A percentile compares a stretch with the other conserved stretches of the same genome.
Evolutionary conservation across 331 rosid species (phyloP).

Genomic region (Arachis monticola): DNA sequence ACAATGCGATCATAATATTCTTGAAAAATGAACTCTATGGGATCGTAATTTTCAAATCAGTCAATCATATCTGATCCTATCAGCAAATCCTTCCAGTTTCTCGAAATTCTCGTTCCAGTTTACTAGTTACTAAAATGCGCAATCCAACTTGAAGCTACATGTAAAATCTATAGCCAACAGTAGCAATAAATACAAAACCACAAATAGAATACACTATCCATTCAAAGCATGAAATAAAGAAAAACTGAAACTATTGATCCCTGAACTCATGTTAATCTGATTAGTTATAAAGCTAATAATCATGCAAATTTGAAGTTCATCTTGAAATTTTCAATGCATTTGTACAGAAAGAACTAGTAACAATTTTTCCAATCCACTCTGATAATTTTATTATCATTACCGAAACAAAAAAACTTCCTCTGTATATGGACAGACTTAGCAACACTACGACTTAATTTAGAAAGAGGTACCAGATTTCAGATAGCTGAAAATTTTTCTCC

Average conservation of each 20-base stretch:
- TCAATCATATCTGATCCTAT: background rate
- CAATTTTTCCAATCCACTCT: slow-evolving; percentile 15
- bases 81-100: slow-evolving; percentile 21
- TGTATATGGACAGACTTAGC: slow-evolving; percentile 13
- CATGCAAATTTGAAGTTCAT: slow-evolving; percentile 17
- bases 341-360: slow-evolving; percentile 18
- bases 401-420: slow-evolving; percentile 1
- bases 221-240: slow-evolving; percentile 22
- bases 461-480: slow-evolving; percentile 73
- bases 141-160: slow-evolving; percentile 19
- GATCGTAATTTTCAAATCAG: background rate
- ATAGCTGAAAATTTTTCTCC: slow-evolving; percentile 68
- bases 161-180: slow-evolving; percentile 16
- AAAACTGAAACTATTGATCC: slow-evolving; percentile 1
- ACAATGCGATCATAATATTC: slow-evolving; percentile 12
- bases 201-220: slow-evolving; percentile 1
- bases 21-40: slow-evolving; percentile 1
- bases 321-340: slow-evolving; percentile 8
- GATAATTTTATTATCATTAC: slow-evolving; percentile 19
- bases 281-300: slow-evolving; percentile 19
- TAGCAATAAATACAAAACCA: slow-evolving; percentile 22
- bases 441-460: slow-evolving; percentile 27
- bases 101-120: slow-evolving; percentile 12
- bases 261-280: background rate
- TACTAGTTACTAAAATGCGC: background rate